These are phyloP conservation scores for Microcos paniculata DNA, from an alignment of 345 rosid species.

Conservation along the genomic window DNA sequence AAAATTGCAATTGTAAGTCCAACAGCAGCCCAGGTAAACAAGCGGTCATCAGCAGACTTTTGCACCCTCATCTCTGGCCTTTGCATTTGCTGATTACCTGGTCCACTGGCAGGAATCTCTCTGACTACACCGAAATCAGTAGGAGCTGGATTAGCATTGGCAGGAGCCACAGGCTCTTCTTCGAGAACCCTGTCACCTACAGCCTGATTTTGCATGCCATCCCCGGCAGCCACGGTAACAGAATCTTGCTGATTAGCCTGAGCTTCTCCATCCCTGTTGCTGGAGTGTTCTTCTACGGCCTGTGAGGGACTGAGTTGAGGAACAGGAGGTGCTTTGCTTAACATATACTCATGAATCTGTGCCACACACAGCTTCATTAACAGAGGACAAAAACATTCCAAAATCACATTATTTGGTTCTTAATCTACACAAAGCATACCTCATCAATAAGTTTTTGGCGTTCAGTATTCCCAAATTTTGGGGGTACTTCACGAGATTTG, in stretches of 20 bases:
- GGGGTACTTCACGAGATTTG: conserved; percentile 88
- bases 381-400: neutral
- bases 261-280: conserved; percentile 22
- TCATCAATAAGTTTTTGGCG: conserved; percentile 91
- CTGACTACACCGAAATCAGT: conserved; percentile 26
- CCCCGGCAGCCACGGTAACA: conserved; percentile 16
- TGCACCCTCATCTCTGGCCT: conserved; percentile 41
- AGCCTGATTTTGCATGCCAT: conserved; percentile 26
- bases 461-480: conserved; percentile 69
- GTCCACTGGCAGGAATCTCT: conserved; percentile 33
- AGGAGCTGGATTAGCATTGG: conserved; percentile 29
- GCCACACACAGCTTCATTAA: conserved; percentile 12
- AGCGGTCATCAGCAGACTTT: conserved; percentile 71
- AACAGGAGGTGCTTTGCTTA: conserved; percentile 73
- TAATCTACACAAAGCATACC: conserved; percentile 34
- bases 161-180: conserved; percentile 41
- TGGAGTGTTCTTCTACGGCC: conserved; percentile 27
- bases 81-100: conserved; percentile 31
- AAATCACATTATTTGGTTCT: neutral
- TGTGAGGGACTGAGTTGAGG: conserved; percentile 38
- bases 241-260: conserved; percentile 20
- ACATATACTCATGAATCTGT: conserved; percentile 90
- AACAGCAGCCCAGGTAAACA: conserved; percentile 82
- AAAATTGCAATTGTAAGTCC: conserved; percentile 85
- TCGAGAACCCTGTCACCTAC: conserved; percentile 43